Percentiles rank a stretch among this genome's conserved stretches.
phyloP scores from a whole-genome alignment of 2,329 filamentous ascomycete species.

The Epichloe scottii region DNA sequence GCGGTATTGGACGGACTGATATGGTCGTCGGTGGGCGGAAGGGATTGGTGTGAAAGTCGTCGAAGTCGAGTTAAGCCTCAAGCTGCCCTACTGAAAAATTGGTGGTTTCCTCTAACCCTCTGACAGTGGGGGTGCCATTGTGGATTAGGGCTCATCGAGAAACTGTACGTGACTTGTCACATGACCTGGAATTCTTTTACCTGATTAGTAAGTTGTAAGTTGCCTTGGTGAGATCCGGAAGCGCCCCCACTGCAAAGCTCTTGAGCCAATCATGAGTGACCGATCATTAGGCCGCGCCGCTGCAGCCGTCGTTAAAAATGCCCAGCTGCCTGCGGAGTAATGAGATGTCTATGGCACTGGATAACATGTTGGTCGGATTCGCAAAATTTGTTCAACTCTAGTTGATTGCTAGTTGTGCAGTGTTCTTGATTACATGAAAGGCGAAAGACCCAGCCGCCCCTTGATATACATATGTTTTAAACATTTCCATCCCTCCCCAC shows the following conservation, averaged over 20 bases:
- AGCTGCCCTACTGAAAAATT: conserved; percentile 13
- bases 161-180: conserved; percentile 12
- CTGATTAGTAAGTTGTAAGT: no score
- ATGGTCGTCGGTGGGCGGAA: conserved; percentile 22
- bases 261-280: not conserved
- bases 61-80: conserved; percentile 9
- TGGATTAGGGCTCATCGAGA: conserved; percentile 18
- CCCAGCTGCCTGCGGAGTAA: no score
- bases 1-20: conserved; percentile 31
- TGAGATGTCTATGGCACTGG: not conserved
- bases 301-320: not conserved
- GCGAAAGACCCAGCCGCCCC: not conserved
- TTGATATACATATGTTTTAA: conserved; percentile 4
- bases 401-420: conserved; percentile 8
- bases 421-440: conserved; percentile 5
- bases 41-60: conserved; percentile 8
- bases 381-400: not conserved
- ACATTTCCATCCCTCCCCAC: not conserved
- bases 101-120: conserved; percentile 14
- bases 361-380: not conserved
- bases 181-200: conserved; percentile 7
- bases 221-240: not conserved
- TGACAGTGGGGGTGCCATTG: conserved; percentile 9
- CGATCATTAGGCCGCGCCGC: not conserved
- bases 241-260: not conserved